These are phyloP conservation scores for Canavalia gladiata DNA, from an alignment of 306 rosid genomes.

Conservation along the genomic window DNA sequence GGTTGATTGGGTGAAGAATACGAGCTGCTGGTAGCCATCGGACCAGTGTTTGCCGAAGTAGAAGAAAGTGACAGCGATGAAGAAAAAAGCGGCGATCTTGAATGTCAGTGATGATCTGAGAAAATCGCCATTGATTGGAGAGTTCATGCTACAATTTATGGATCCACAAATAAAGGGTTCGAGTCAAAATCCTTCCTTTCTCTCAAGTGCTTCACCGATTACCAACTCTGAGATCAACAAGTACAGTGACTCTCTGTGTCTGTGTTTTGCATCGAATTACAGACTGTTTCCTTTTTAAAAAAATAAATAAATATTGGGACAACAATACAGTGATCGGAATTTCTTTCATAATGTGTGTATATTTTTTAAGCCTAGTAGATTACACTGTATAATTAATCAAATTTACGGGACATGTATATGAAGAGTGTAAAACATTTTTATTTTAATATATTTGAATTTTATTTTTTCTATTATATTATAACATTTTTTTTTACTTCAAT, in stretches of 20 bases:
- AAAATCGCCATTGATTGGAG: constrained; percentile 54
- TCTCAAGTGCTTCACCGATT: neutral
- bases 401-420: too few species aligned
- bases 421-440: too few species aligned
- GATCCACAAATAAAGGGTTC: neutral
- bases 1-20: constrained; percentile 63
- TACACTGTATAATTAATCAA: too few species aligned
- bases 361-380: too few species aligned
- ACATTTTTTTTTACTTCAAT: too few species aligned
- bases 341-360: too few species aligned
- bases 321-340: too few species aligned
- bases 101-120: constrained; percentile 48
- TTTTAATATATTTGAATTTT: too few species aligned
- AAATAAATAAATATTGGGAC: too few species aligned
- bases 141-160: constrained; percentile 53
- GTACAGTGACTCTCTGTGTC: neutral
- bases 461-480: too few species aligned
- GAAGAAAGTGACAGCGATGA: constrained; percentile 68
- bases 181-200: constrained; percentile 4
- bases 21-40: constrained; percentile 74
- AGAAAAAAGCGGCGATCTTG: constrained; percentile 59
- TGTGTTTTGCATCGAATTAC: constrained; percentile 13
- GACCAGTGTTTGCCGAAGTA: constrained; percentile 86
- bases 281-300: neutral
- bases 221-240: neutral